phyloP scores from a whole-genome alignment of 148 eudicot genomes.

The Polygonum aviculare region DNA sequence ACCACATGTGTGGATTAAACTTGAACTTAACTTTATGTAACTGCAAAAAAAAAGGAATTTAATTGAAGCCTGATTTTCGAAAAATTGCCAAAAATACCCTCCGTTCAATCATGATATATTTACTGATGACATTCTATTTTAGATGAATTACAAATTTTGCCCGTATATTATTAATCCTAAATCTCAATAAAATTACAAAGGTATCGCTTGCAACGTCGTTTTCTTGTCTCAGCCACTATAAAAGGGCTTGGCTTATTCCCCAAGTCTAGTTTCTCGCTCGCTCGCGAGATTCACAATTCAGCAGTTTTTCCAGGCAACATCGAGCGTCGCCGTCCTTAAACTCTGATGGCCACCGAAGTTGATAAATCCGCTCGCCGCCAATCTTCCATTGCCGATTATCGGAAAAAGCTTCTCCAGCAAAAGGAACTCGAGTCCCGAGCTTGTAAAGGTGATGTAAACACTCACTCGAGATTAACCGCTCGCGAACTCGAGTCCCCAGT shows the following conservation, averaged over 20 bases:
- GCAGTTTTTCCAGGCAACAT: no score
- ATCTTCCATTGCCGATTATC: constrained; percentile 43
- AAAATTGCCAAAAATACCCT: no score
- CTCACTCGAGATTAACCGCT: neutral
- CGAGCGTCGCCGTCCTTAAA: neutral
- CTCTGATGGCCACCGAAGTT: constrained; percentile 44
- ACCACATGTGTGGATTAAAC: no score
- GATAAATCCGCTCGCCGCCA: constrained; percentile 64
- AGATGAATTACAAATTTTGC: no score
- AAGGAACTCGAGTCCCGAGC: constrained; percentile 75
- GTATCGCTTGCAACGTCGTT: neutral
- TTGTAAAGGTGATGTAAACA: constrained; percentile 47
- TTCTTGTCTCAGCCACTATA: neutral
- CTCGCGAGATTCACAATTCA: neutral
- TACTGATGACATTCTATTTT: no score
- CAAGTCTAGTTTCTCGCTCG: neutral
- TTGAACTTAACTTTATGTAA: no score
- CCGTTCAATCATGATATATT: no score
- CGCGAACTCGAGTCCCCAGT: no score
- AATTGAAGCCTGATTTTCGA: no score
- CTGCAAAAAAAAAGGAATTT: no score
- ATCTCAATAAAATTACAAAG: no score
- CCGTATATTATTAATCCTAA: no score
- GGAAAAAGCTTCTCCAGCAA: constrained; percentile 65
- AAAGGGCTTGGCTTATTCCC: neutral